Evolutionary conservation across 2,329 filamentous ascomycete species (phyloP).

Genomic region (Fusarium sp.): DNA sequence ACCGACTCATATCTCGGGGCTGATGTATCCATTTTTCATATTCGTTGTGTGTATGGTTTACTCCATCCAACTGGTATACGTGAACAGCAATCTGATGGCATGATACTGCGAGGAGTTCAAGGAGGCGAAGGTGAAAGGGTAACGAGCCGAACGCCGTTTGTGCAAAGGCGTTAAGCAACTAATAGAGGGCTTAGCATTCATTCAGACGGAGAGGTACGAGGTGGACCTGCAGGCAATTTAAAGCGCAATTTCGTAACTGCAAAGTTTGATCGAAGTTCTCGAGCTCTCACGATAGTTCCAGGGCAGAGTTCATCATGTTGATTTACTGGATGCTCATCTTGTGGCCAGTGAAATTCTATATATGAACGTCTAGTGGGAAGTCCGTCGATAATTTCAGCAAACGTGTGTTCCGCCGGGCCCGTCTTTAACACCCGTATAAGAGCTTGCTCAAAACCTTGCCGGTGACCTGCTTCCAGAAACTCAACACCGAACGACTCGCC

Average conservation of each 20-base stretch:
- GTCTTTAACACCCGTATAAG: neutral
- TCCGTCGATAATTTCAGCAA: slow-evolving; percentile 10
- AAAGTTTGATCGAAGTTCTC: neutral
- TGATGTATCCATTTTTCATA: slow-evolving; percentile 10
- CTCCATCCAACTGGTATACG: neutral
- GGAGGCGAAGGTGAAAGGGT: neutral
- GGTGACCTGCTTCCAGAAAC: neutral
- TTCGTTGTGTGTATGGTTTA: neutral
- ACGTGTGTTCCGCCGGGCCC: neutral
- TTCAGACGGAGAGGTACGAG: neutral
- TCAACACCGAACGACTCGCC: neutral
- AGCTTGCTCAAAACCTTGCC: neutral
- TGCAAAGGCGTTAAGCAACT: neutral
- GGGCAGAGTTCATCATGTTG: neutral
- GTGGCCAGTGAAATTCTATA: neutral
- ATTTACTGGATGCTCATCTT: slow-evolving; percentile 7
- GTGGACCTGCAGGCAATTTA: neutral
- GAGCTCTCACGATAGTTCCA: neutral
- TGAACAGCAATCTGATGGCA: slow-evolving; percentile 1
- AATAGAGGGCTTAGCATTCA: neutral
- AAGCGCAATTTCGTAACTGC: neutral
- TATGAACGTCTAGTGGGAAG: neutral
- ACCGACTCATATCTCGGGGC: neutral
- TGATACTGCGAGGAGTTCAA: slow-evolving; percentile 2
- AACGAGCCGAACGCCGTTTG: neutral